These are phyloP conservation scores for Asterionellopsis glacialis DNA, from an alignment of 108 stramenopile genomes.

Conservation along the genomic window DNA sequence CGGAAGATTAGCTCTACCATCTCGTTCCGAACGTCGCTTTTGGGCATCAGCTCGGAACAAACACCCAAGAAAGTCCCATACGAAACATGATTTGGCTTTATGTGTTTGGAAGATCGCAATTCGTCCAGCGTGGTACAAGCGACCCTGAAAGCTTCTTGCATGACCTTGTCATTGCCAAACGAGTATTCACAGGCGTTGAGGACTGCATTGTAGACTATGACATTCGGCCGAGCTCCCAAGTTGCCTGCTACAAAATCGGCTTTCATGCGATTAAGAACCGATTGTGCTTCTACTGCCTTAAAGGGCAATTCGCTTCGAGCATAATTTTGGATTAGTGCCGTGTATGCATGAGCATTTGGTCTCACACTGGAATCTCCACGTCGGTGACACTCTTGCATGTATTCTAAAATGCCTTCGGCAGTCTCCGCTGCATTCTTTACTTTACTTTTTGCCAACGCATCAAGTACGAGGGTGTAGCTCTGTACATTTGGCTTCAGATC, in stretches of 20 bases:
- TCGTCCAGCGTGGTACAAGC: constrained; percentile 41
- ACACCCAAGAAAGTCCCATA: constrained; percentile 74
- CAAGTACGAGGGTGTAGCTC: constrained; percentile 24
- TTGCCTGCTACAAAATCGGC: constrained; percentile 21
- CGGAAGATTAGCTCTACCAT: constrained; percentile 35
- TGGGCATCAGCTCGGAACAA: constrained; percentile 39
- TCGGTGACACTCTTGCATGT: constrained; percentile 19
- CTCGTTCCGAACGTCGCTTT: constrained; percentile 24
- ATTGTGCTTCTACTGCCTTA: constrained; percentile 15
- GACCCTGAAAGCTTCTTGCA: constrained; percentile 37
- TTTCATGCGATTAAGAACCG: constrained; percentile 21
- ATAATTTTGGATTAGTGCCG: constrained; percentile 19
- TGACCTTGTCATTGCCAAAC: constrained; percentile 21
- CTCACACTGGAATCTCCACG: not conserved
- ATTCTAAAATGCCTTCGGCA: constrained; percentile 24
- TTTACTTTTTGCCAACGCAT: constrained; percentile 11
- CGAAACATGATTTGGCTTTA: constrained; percentile 54
- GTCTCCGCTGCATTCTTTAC: constrained; percentile 21
- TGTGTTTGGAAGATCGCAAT: constrained; percentile 21
- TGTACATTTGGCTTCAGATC: constrained; percentile 15
- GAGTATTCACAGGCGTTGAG: constrained; percentile 44
- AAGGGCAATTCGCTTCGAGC: constrained; percentile 7
- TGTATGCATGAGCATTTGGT: constrained; percentile 24
- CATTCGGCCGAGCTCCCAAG: constrained; percentile 41
- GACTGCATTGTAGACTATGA: constrained; percentile 37